Conservation (phyloP, 2,329 filamentous ascomycete genomes). For the Penicillium sp. region DNA sequence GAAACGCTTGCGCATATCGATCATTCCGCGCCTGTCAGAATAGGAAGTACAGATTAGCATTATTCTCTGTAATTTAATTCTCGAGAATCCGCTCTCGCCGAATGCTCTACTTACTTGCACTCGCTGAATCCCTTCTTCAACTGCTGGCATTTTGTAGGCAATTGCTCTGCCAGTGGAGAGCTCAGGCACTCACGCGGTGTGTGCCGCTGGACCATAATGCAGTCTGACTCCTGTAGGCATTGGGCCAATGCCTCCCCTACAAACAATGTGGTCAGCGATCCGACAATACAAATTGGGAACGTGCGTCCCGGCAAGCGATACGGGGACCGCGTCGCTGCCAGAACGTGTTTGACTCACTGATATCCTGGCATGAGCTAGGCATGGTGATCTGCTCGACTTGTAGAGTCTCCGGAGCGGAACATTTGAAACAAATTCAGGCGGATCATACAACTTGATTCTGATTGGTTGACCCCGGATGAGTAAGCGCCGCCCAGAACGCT, state of each 20-base stretch:
- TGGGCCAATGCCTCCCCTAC: constrained; percentile 85
- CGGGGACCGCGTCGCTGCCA: not conserved
- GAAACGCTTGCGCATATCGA: constrained; percentile 99
- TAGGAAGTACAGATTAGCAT: constrained; percentile 2
- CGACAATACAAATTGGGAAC: not conserved
- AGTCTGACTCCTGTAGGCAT: constrained; percentile 95
- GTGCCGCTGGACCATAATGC: constrained; percentile 89
- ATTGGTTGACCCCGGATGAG: constrained; percentile 33
- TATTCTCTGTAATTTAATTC: not conserved
- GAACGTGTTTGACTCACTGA: constrained; percentile 63
- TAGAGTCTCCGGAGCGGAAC: not conserved
- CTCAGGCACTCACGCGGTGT: constrained; percentile 84
- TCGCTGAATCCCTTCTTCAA: constrained; percentile 90
- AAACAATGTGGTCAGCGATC: constrained; percentile 18
- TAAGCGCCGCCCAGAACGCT: constrained; percentile 25
- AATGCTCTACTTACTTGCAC: constrained; percentile 63
- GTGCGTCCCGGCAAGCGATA: not conserved
- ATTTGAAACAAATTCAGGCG: constrained; percentile 18
- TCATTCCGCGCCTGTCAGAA: constrained; percentile 68
- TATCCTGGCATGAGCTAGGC: constrained; percentile 96
- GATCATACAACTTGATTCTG: constrained; percentile 12
- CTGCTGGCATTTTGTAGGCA: constrained; percentile 87
- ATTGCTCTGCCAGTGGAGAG: constrained; percentile 73
- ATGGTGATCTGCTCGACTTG: constrained; percentile 52
- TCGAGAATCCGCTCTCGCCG: not conserved